Percentiles rank a stretch among this genome's conserved stretches.
Conservation (phyloP, 179 eudicot species). For the Corrigiola litoralis region DNA sequence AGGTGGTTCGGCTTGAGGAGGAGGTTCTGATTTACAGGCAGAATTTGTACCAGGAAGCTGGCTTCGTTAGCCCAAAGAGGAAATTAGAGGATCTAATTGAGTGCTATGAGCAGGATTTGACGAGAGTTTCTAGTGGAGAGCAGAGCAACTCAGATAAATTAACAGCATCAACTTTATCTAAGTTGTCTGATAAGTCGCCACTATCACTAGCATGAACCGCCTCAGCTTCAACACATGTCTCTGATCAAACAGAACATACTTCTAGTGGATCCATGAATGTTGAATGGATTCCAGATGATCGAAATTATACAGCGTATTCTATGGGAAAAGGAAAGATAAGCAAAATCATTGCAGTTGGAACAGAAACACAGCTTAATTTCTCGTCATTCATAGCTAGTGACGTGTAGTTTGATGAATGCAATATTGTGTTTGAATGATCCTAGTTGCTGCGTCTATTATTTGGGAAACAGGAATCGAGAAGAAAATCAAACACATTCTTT, state of each 20-base stretch:
- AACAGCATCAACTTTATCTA: constrained; percentile 10
- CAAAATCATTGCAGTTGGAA: no score
- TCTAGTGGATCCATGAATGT: constrained; percentile 15
- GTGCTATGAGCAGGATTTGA: constrained; percentile 13
- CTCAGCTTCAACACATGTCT: constrained; percentile 24
- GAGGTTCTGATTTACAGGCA: constrained; percentile 28
- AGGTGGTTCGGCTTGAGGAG: constrained; percentile 33
- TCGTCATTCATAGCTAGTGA: no score
- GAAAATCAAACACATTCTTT: no score
- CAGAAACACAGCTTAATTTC: no score
- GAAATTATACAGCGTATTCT: no score
- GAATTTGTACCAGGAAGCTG: constrained; percentile 28
- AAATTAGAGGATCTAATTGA: constrained; percentile 19
- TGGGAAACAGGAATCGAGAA: no score
- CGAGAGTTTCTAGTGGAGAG: constrained; percentile 15
- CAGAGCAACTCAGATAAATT: not conserved
- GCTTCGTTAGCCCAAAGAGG: constrained; percentile 24
- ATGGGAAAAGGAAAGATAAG: no score
- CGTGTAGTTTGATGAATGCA: no score
- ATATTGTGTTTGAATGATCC: no score
- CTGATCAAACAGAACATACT: constrained; percentile 22
- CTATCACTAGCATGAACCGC: constrained; percentile 17
- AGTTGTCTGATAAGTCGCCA: no score
- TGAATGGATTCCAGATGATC: constrained; percentile 16
- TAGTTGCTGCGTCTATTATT: no score